phyloP scores from a whole-genome alignment of 2,329 filamentous ascomycete genomes.

The Plectosphaerella plurivora region DNA sequence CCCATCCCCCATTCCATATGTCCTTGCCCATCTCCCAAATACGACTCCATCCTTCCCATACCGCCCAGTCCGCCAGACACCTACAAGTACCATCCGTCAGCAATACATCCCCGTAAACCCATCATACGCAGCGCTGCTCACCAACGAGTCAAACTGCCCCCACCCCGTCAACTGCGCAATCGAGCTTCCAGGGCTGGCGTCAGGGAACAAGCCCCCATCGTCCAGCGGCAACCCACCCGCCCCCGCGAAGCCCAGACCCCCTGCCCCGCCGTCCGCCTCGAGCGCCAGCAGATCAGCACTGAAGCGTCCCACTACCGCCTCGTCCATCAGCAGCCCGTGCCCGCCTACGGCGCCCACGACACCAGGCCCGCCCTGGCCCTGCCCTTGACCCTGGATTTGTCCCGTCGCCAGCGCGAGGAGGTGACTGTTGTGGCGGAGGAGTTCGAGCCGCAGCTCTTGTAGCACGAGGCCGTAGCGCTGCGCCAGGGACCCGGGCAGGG shows the following conservation, averaged over 20 bases:
- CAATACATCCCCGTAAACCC: not conserved
- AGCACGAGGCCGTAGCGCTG: conserved; percentile 36
- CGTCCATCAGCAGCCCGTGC: not conserved
- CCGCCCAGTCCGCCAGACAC: not conserved
- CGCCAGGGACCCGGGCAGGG: conserved; percentile 29
- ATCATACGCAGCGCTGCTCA: conserved; percentile 3
- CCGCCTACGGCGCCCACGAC: not conserved
- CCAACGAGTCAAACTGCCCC: conserved; percentile 19
- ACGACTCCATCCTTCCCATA: not conserved
- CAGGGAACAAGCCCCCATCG: not conserved
- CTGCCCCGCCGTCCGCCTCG: not conserved
- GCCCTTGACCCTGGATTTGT: not conserved
- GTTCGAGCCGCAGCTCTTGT: conserved; percentile 24
- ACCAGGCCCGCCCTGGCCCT: not conserved
- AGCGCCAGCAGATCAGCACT: not conserved
- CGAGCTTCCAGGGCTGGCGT: conserved; percentile 7
- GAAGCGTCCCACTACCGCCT: not conserved
- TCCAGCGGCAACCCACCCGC: not conserved
- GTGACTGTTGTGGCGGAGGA: conserved; percentile 16
- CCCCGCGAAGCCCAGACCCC: not conserved
- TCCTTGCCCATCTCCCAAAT: not conserved
- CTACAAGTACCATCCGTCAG: not conserved
- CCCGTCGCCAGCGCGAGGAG: conserved; percentile 5
- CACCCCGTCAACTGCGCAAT: conserved; percentile 15
- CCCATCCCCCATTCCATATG: not conserved